Base-by-base conservation (phyloP, 179 eudicot genomes). In the Patellifolia procumbens region DNA sequence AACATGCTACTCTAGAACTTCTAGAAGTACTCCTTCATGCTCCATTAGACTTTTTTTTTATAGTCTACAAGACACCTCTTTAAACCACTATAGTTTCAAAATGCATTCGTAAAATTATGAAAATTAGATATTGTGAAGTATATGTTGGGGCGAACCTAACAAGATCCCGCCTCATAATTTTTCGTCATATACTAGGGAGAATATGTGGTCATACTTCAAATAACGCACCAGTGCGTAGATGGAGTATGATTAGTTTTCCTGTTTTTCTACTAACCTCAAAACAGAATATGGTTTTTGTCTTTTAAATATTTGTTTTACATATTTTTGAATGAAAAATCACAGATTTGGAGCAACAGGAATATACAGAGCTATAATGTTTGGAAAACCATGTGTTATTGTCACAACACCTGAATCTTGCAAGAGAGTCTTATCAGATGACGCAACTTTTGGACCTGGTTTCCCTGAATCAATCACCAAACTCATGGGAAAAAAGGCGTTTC, bases 301-400 rank as follows among this genome's bases (percentile, higher is more conserved):
- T 31, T 24, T 4, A 39, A 37, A 22, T 19, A 64, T 37, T 2
- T 11, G 2, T 19, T 64, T 28, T 15, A 43, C 24, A 46, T 45
- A 31, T n/a, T 29, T 43, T 13, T 28, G 64, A 17, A 68, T 48
- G 2, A 22, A 51, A 37, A 11, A 20, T 1, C 26, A 46, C 78
- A 81, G 84, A 22, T 72, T 53, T 72, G 84, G 84, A 26, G 49
- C 56, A 59, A 78, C 77, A 42, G 84, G 80, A 31, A 79, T 86
- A 60, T 86, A 87, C 85, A 87, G 76, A 75, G 81, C 85, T 4
- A 67, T 82, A 16, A 83, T 86, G 87, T 87, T 89, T 66, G 88
- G 89, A 7, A 87, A 78, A 35, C 90, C 90, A 9, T 84, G 87
- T 73, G 85, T 89, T n/a, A 85, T 89, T 31, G 83, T 87, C 19